These are phyloP conservation scores for Russula griseocarnosa DNA, from an alignment of 768 basidiomycete species.

Conservation along the genomic window DNA sequence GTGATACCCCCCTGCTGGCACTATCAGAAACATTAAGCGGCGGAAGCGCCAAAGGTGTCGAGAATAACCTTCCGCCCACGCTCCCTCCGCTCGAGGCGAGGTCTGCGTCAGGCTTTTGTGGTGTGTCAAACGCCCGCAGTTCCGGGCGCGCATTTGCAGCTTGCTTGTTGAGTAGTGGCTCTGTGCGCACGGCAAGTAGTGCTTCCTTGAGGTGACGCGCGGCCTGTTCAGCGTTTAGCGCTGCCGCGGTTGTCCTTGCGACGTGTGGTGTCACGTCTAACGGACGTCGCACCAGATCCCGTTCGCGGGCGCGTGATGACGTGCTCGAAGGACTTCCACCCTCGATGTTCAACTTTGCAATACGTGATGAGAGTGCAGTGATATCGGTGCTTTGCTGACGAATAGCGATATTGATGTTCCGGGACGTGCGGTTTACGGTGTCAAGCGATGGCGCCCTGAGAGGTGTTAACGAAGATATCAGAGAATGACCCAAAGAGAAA, in stretches of 20 bases:
- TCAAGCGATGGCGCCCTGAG: slow-evolving; percentile 79
- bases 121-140: slow-evolving; percentile 30
- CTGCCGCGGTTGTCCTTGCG: slow-evolving; percentile 72
- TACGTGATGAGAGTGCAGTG: slow-evolving; percentile 46
- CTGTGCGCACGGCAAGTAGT: slow-evolving; percentile 53
- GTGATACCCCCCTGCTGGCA: slow-evolving; percentile 12
- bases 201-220: slow-evolving; percentile 67
- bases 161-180: slow-evolving; percentile 63
- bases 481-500: not conserved
- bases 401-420: slow-evolving; percentile 76
- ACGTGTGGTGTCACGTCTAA: slow-evolving; percentile 53
- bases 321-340: slow-evolving; percentile 38
- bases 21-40: not conserved
- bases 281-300: slow-evolving; percentile 21
- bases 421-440: slow-evolving; percentile 76
- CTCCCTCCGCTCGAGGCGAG: not conserved
- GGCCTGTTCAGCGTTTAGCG: slow-evolving; percentile 75
- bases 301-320: slow-evolving; percentile 12
- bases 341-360: slow-evolving; percentile 48
- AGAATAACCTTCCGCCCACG: not conserved
- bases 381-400: slow-evolving; percentile 57
- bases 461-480: slow-evolving; percentile 9
- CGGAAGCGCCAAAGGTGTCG: slow-evolving; percentile 17
- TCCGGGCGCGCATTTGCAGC: slow-evolving; percentile 37
- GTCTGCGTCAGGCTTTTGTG: slow-evolving; percentile 16